Evolutionary conservation across 2,329 filamentous ascomycete genomes (phyloP), one percentile per base, ranked within the genome.

Genomic region (Biscogniauxia sp.): DNA sequence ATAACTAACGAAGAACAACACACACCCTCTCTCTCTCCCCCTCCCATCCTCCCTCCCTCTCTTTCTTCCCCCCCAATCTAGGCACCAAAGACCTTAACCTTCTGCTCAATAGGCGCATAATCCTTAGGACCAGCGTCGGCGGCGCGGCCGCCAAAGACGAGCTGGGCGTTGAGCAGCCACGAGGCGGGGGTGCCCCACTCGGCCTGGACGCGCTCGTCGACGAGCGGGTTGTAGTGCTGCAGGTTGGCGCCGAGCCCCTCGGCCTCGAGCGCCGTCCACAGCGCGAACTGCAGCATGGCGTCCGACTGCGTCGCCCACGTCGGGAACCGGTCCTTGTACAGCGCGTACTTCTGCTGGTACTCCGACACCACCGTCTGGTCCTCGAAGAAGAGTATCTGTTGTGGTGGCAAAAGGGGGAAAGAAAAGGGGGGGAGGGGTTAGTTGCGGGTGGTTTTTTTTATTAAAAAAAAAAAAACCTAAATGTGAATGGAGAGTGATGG

Each of bases 171-270:
- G 66, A 96, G 84, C 72, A 85, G 85, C 92, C 93, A 97, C 69
- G 84, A 83, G 19, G 78, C 71, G 51, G 91, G 89, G 32, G 96
- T 69, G 60, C 83, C 82, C 90, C 91, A 97, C 68, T 86, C 79
- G 63, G 77, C 80, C 52, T 83, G 78, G 57, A 93, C 89, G 79
- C 88, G 86, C 66, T 83, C 81, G 78, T 96, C 90, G 68, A 96
- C 86, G 61, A 97, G 77, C 20, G 92, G 92, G 84, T 92, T 95
- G 83, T 96, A 96, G 81, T 97, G 93, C 83, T 97, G 93, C 57
- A 97, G 83, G 82, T 93, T 96, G 74, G 89, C 90, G 66, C 92
- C 92, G 59, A 96, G 85, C 28, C 93, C 92, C 74, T 95, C 92
- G 62, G 88, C 83, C 79, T 93, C 90, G 60, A 97, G 86, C 3